A percentile compares a stretch with the other conserved stretches of the same genome.
Conservation (phyloP, 345 rosid species). For the Geranium rotundifolium region DNA sequence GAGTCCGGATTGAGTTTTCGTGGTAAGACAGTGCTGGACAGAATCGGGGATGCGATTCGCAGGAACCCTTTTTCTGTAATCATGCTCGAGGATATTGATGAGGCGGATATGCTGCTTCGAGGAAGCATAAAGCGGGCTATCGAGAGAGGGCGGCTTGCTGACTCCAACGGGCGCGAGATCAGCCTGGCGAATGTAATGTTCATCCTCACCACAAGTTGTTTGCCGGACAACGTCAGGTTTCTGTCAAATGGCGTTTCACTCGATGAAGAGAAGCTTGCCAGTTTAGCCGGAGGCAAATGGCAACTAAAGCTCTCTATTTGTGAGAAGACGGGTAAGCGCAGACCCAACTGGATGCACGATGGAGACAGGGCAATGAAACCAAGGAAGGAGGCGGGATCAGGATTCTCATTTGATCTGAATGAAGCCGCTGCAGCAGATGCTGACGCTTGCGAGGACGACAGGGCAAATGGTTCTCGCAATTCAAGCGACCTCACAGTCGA, state of each 20-base stretch:
- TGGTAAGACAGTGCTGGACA: slow-evolving; percentile 76
- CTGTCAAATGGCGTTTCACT: slow-evolving; percentile 20
- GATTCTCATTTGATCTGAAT: slow-evolving; percentile 60
- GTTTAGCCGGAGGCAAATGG: slow-evolving; percentile 55
- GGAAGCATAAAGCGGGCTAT: slow-evolving; percentile 78
- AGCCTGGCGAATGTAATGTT: slow-evolving; percentile 82
- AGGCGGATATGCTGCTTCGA: slow-evolving; percentile 56
- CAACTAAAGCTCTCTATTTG: slow-evolving; percentile 47
- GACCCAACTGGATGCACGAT: slow-evolving; percentile 53
- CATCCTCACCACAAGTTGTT: slow-evolving; percentile 61
- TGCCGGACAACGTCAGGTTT: slow-evolving; percentile 31
- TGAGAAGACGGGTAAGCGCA: slow-evolving; percentile 57
- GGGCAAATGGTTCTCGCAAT: slow-evolving; percentile 63
- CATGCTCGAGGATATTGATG: slow-evolving; percentile 78
- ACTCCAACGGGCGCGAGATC: slow-evolving; percentile 88
- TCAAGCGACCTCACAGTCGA: slow-evolving; percentile 85
- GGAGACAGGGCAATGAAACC: slow-evolving; percentile 41
- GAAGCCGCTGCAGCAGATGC: slow-evolving; percentile 43
- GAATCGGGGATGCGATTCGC: slow-evolving; percentile 69
- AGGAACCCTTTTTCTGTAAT: slow-evolving; percentile 74
- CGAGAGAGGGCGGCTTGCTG: slow-evolving; percentile 80
- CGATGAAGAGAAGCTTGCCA: slow-evolving; percentile 53
- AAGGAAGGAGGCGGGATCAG: slow-evolving; percentile 40
- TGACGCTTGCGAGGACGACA: slow-evolving; percentile 49
- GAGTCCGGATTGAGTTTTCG: slow-evolving; percentile 43